Evolutionary conservation across 305 asterid genomes (phyloP).

Genomic region (Coffea humblotiana): DNA sequence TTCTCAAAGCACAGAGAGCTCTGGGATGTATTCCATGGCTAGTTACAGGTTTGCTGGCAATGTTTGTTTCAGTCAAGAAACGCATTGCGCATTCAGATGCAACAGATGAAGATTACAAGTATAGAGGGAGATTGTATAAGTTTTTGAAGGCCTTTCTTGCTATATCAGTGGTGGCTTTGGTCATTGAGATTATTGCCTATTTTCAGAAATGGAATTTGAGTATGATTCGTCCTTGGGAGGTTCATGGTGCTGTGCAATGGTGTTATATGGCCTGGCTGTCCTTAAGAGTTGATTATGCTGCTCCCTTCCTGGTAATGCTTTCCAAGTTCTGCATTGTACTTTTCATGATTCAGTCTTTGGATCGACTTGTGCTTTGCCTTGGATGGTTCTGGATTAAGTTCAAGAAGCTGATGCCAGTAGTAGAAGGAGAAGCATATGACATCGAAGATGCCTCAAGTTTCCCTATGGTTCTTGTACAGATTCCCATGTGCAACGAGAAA

Average conservation of each 20-base stretch:
- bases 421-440: slow-evolving; percentile 46
- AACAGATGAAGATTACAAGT: slow-evolving; percentile 65
- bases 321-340: slow-evolving; percentile 80
- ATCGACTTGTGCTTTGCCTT: slow-evolving; percentile 65
- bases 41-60: slow-evolving; percentile 30
- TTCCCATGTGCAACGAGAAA: slow-evolving; percentile 96
- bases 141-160: slow-evolving; percentile 75
- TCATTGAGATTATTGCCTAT: slow-evolving; percentile 66
- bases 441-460: slow-evolving; percentile 58
- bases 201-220: slow-evolving; percentile 76
- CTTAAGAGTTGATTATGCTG: slow-evolving; percentile 68
- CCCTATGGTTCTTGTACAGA: slow-evolving; percentile 96
- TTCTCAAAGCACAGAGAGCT: slow-evolving; percentile 63
- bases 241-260: slow-evolving; percentile 65
- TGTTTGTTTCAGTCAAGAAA: slow-evolving; percentile 55
- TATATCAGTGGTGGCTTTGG: slow-evolving; percentile 60
- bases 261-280: slow-evolving; percentile 74
- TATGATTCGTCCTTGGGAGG: slow-evolving; percentile 65
- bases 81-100: slow-evolving; percentile 73
- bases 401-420: slow-evolving; percentile 58
- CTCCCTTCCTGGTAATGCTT: slow-evolving; percentile 57
- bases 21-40: slow-evolving; percentile 63
- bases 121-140: slow-evolving; percentile 66
- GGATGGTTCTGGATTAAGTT: slow-evolving; percentile 87
- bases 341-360: slow-evolving; percentile 80